Evolutionary conservation across 2,329 filamentous ascomycete genomes (phyloP).

Genomic region (Nemania sp.): DNA sequence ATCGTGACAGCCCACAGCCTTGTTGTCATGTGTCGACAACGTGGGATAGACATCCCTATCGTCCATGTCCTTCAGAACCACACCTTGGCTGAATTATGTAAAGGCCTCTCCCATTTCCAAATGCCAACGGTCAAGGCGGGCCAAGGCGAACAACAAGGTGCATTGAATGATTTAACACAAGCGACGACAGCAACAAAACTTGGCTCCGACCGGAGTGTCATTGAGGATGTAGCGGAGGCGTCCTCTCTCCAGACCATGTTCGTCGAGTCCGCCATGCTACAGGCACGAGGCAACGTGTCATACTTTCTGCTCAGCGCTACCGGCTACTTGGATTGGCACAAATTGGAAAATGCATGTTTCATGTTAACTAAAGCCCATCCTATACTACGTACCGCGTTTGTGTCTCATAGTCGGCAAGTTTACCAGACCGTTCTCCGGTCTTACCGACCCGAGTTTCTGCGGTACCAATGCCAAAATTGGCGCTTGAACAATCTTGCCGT

Average conservation of each 20-base stretch:
- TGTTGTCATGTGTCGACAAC: slow-evolving; percentile 49
- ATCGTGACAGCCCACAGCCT: slow-evolving; percentile 49
- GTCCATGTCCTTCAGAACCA: slow-evolving; percentile 47
- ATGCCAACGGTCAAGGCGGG: slow-evolving; percentile 17
- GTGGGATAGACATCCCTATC: slow-evolving; percentile 47
- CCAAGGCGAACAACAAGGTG: slow-evolving; percentile 1
- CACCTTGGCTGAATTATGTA: slow-evolving; percentile 51
- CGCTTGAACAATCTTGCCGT: slow-evolving; percentile 45
- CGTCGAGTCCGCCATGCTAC: slow-evolving; percentile 53
- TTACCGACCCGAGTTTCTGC: slow-evolving; percentile 49
- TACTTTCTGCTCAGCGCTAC: slow-evolving; percentile 54
- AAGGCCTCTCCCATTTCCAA: slow-evolving; percentile 34
- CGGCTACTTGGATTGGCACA: slow-evolving; percentile 46
- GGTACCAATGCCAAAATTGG: slow-evolving; percentile 46
- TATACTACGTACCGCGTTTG: slow-evolving; percentile 59
- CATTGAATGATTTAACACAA: slow-evolving; percentile 44
- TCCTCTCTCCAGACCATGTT: slow-evolving; percentile 51
- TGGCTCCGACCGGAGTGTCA: slow-evolving; percentile 45
- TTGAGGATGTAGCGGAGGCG: slow-evolving; percentile 54
- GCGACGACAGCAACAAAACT: slow-evolving; percentile 48
- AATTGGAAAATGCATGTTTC: slow-evolving; percentile 52
- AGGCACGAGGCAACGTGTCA: slow-evolving; percentile 48
- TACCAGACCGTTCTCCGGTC: slow-evolving; percentile 53
- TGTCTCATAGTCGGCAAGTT: slow-evolving; percentile 49
- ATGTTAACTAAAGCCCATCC: slow-evolving; percentile 50